phyloP scores from a whole-genome alignment of 129 eudicot species.

The Centella asiatica region DNA sequence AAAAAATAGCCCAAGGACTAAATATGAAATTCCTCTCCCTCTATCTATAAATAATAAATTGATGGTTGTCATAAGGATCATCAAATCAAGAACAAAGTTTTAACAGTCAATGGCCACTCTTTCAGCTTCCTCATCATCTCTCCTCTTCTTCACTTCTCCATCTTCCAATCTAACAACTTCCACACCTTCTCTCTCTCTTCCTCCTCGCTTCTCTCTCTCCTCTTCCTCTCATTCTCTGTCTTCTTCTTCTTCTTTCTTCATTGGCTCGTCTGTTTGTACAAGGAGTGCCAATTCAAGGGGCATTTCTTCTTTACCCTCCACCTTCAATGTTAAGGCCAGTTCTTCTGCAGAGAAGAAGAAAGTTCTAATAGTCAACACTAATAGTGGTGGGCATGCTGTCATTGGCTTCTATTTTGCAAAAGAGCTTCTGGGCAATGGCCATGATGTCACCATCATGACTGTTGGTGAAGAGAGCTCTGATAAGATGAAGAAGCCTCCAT shows the following conservation, averaged over 20 bases:
- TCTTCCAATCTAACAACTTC: constrained; percentile 27
- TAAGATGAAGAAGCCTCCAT: constrained; percentile 99
- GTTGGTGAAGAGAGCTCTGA: constrained; percentile 88
- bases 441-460: constrained; percentile 72
- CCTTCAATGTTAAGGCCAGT: constrained; percentile 41
- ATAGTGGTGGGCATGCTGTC: constrained; percentile 95
- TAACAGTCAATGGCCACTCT: constrained; percentile 57
- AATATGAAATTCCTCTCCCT: too few relatives aligned
- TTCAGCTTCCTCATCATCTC: constrained; percentile 51
- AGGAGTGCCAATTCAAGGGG: constrained; percentile 7
- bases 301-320: constrained; percentile 17
- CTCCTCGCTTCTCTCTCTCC: constrained; percentile 21
- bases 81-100: background rate
- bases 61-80: constrained; percentile 29
- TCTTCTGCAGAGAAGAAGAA: constrained; percentile 62
- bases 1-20: too few relatives aligned
- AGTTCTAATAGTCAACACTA: constrained; percentile 76
- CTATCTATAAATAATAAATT: too few relatives aligned
- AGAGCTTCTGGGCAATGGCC: constrained; percentile 73
- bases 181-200: constrained; percentile 22
- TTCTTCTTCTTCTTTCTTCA: constrained; percentile 22
- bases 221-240: constrained; percentile 23
- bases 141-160: constrained; percentile 34
- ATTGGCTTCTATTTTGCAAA: constrained; percentile 96
- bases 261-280: constrained; percentile 18